Conservation (phyloP, 148 eudicot species). For the Tetragonia tetragonoides region DNA sequence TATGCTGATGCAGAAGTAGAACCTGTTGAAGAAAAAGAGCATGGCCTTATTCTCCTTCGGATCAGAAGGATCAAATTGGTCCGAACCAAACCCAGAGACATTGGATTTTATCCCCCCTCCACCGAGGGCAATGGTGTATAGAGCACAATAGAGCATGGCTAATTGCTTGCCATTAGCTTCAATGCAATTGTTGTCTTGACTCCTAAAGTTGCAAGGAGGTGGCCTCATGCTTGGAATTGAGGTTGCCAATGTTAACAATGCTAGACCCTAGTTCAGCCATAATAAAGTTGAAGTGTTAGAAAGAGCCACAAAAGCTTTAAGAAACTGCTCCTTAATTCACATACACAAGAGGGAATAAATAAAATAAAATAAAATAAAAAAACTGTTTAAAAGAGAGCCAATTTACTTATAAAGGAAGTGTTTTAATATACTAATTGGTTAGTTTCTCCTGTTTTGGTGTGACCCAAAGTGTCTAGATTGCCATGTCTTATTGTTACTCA, state of each 20-base stretch:
- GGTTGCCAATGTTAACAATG: conserved; percentile 73
- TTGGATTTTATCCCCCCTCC: conserved; percentile 96
- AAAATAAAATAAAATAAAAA: neutral
- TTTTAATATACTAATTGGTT: too few species aligned
- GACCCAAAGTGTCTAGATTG: too few species aligned
- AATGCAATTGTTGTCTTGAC: conserved; percentile 41
- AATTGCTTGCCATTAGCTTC: conserved; percentile 67
- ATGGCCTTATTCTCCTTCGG: conserved; percentile 84
- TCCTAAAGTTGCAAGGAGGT: conserved; percentile 56
- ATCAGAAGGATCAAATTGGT: conserved; percentile 74
- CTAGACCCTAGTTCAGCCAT: conserved; percentile 55
- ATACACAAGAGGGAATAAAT: neutral
- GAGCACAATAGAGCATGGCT: conserved; percentile 72
- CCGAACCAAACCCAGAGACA: conserved; percentile 94
- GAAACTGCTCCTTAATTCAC: neutral
- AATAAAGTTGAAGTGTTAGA: neutral
- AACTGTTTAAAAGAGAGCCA: neutral
- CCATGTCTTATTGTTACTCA: too few species aligned
- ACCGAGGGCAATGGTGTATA: conserved; percentile 85
- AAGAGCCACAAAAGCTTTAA: neutral
- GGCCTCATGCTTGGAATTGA: conserved; percentile 79
- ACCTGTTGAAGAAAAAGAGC: conserved; percentile 91
- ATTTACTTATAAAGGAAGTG: too few species aligned
- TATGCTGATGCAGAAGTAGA: conserved; percentile 78
- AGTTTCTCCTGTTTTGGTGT: too few species aligned